These are phyloP conservation scores for Euphorbia lathyris DNA, from an alignment of 345 rosid genomes.

Conservation along the genomic window DNA sequence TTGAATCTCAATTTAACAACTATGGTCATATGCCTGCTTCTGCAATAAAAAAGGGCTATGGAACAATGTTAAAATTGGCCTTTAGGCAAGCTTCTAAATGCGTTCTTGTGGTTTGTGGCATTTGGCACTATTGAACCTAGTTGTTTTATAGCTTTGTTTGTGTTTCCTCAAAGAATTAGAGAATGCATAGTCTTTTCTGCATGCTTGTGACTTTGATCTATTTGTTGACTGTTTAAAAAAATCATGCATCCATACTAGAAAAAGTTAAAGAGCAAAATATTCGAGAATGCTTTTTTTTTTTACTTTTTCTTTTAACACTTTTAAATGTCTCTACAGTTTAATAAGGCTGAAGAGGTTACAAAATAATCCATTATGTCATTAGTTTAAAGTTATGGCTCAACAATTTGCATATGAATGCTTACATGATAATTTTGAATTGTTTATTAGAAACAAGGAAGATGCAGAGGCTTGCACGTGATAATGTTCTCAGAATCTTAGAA, in stretches of 20 bases:
- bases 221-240: background rate
- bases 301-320: too few species aligned
- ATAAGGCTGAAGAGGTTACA: background rate
- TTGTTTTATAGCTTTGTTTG: background rate
- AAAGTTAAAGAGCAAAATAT: background rate
- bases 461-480: slow-evolving; percentile 61
- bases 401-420: background rate
- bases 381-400: background rate
- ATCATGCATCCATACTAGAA: too few species aligned
- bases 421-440: slow-evolving; percentile 13
- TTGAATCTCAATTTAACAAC: too few species aligned
- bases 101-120: background rate
- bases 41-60: background rate
- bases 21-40: too few species aligned
- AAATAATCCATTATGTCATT: background rate
- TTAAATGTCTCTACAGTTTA: background rate
- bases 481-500: slow-evolving; percentile 55
- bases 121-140: background rate
- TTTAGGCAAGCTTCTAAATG: too few species aligned
- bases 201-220: background rate
- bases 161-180: background rate
- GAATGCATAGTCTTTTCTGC: background rate
- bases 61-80: background rate
- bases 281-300: background rate
- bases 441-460: slow-evolving; percentile 72